These are phyloP conservation scores for Dysphania ambrosioides DNA, from an alignment of 148 eudicot species.

Conservation along the genomic window DNA sequence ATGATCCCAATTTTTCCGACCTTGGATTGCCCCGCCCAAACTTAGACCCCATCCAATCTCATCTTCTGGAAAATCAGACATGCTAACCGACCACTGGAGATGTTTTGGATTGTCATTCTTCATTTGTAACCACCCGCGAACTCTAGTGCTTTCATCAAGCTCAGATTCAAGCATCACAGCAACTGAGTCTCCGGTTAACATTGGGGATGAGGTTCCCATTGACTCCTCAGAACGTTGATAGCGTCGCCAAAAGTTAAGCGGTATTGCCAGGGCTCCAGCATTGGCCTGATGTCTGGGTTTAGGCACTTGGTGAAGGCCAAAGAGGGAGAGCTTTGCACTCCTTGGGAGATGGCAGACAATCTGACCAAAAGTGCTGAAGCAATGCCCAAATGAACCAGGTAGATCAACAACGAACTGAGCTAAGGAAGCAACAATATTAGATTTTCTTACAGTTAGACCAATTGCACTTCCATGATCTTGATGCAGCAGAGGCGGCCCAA, in stretches of 20 bases:
- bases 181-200: slow-evolving; percentile 38
- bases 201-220: slow-evolving; percentile 32
- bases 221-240: slow-evolving; percentile 32
- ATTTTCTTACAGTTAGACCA: slow-evolving; percentile 53
- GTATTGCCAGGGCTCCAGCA: slow-evolving; percentile 52
- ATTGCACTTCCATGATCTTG: slow-evolving; percentile 58
- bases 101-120: slow-evolving; percentile 39
- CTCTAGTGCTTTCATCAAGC: slow-evolving; percentile 64
- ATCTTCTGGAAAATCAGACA: slow-evolving; percentile 72
- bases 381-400: slow-evolving; percentile 39
- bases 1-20: slow-evolving; percentile 53
- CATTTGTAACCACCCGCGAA: slow-evolving; percentile 79
- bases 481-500: slow-evolving; percentile 73
- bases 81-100: slow-evolving; percentile 69
- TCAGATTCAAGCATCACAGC: slow-evolving; percentile 74
- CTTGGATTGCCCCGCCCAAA: slow-evolving; percentile 56
- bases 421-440: slow-evolving; percentile 53
- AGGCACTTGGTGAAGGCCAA: slow-evolving; percentile 49
- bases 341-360: slow-evolving; percentile 54
- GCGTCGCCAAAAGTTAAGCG: slow-evolving; percentile 39
- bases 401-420: slow-evolving; percentile 62
- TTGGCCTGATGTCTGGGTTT: slow-evolving; percentile 33
- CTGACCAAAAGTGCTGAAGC: slow-evolving; percentile 82
- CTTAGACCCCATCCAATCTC: slow-evolving; percentile 92
- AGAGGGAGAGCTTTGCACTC: slow-evolving; percentile 62